phyloP scores from a whole-genome alignment of 2,329 filamentous ascomycete species.

The Aspergillus brunneoviolaceus region DNA sequence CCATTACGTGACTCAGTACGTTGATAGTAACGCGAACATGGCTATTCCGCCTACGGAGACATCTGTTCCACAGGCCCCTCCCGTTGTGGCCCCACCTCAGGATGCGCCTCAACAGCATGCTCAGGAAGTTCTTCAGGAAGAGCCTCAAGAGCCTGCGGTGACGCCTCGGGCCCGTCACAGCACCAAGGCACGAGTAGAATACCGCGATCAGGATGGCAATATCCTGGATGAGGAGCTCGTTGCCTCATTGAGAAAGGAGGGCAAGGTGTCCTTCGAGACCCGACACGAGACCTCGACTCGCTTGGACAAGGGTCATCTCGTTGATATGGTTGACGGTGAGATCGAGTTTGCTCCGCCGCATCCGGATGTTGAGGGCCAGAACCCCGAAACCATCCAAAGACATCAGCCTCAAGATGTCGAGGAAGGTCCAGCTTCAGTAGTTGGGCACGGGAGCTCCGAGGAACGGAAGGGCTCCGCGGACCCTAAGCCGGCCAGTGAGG shows the following conservation, averaged over 20 bases:
- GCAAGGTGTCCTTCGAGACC: slow-evolving; percentile 94
- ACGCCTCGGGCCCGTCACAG: slow-evolving; percentile 39
- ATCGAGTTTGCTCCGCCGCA: slow-evolving; percentile 51
- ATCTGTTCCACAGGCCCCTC: slow-evolving; percentile 12
- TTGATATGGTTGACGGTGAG: slow-evolving; percentile 48
- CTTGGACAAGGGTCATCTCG: slow-evolving; percentile 72
- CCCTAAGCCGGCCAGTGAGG: slow-evolving; percentile 49
- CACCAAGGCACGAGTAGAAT: slow-evolving; percentile 83
- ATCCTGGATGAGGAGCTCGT: slow-evolving; percentile 82
- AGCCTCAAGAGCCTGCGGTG: slow-evolving; percentile 30
- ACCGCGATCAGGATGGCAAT: slow-evolving; percentile 92
- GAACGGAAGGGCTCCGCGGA: slow-evolving; percentile 37
- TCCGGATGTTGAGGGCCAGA: slow-evolving; percentile 57
- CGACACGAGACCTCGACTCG: slow-evolving; percentile 93
- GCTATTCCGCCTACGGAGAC: slow-evolving; percentile 26
- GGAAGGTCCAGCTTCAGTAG: slow-evolving; percentile 43
- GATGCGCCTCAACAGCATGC: slow-evolving; percentile 21
- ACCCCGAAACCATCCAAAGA: slow-evolving; percentile 55
- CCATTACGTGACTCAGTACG: slow-evolving; percentile 39
- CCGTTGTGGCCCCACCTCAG: slow-evolving; percentile 15
- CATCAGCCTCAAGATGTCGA: slow-evolving; percentile 35
- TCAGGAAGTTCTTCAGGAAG: slow-evolving; percentile 19
- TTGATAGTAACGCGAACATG: slow-evolving; percentile 16
- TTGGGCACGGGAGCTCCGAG: slow-evolving; percentile 38
- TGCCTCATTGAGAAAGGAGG: slow-evolving; percentile 66